These are phyloP conservation scores for Aspergillus aculeatinus DNA, from an alignment of 2,329 filamentous ascomycete genomes.

Conservation along the genomic window DNA sequence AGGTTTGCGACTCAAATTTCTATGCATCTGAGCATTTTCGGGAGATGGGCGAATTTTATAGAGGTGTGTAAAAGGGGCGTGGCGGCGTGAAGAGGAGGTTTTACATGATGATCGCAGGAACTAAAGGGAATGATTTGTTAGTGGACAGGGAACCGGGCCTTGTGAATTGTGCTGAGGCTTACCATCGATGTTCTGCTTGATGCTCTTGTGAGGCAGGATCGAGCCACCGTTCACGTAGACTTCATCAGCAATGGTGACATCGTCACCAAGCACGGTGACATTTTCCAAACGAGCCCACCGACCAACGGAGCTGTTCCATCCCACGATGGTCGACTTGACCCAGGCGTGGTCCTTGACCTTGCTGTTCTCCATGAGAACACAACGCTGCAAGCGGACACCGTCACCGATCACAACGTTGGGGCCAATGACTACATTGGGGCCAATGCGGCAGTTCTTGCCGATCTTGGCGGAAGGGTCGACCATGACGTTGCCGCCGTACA, in stretches of 20 bases:
- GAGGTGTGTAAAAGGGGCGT: slow-evolving; percentile 24
- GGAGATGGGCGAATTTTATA: slow-evolving; percentile 26
- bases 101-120: slow-evolving; percentile 53
- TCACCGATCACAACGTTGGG: slow-evolving; percentile 90
- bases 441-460: slow-evolving; percentile 97
- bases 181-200: slow-evolving; percentile 95
- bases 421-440: slow-evolving; percentile 94
- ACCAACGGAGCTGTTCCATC: slow-evolving; percentile 95
- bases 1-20: slow-evolving; percentile 35
- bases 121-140: slow-evolving; percentile 25
- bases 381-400: slow-evolving; percentile 89
- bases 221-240: slow-evolving; percentile 98
- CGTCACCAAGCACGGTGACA: slow-evolving; percentile 94
- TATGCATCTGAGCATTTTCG: slow-evolving; percentile 35
- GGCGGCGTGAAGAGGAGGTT: slow-evolving; percentile 28
- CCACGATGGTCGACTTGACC: slow-evolving; percentile 98
- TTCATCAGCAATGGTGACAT: slow-evolving; percentile 96
- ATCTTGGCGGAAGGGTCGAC: slow-evolving; percentile 94
- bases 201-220: slow-evolving; percentile 95
- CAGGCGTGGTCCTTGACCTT: slow-evolving; percentile 99
- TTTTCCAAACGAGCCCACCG: slow-evolving; percentile 97
- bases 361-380: slow-evolving; percentile 81
- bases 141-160: not conserved
- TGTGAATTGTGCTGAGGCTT: slow-evolving; percentile 30
- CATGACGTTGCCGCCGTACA: slow-evolving; percentile 92